Evolutionary conservation across 1,284 basidiomycete species (phyloP), one percentile per base, ranked within the genome.

Genomic region (Ceratobasidium sp.): DNA sequence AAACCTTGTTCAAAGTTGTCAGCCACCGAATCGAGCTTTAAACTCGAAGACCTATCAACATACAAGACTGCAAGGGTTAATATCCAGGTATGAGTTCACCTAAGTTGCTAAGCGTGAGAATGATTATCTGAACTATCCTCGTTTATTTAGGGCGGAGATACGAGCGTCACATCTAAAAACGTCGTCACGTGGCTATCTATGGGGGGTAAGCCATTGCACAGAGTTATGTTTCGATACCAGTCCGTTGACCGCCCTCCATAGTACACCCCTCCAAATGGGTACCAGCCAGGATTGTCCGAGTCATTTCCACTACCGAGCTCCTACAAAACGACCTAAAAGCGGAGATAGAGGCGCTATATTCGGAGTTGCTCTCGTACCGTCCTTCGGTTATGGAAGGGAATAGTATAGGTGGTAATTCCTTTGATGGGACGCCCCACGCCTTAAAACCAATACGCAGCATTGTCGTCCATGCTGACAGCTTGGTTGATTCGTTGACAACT

Each of bases 281-380:
- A 16, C 44, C 48, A 52, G 75, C 57, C n/a, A 52, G 75, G 54
- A 38, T 77, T 41, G 38, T 59, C n/a, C n/a, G 46, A 77, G 75
- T 57, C 27, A 59, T 55, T 20, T 65, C 64, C 27, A 46, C 57
- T 33, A 68, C 44, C 4, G 54, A 44, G 3, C 35, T 77, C 27
- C 35, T 77, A 18, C 41, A n/a, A 18, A n/a, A 14, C 14, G 55
- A 60, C 8, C 52, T 77, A 18, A 55, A 77, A 33, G 8, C 1
- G 6, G 33, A 41, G 57, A n/a, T 77, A 6, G 33, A n/a, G 5
- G 50, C 55, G 2, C 38, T 77, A 14, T 60, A 68, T 33, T 41
- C 41, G 18, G 20, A 30, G 2, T 35, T 77, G 20, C 54, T 59
- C 12, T 67, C 64, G 12, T 77, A 68, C 41, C 57, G 4, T 18